Evolutionary conservation across 2,329 filamentous ascomycete genomes (phyloP).

Genomic region (Fonsecaea nubica): DNA sequence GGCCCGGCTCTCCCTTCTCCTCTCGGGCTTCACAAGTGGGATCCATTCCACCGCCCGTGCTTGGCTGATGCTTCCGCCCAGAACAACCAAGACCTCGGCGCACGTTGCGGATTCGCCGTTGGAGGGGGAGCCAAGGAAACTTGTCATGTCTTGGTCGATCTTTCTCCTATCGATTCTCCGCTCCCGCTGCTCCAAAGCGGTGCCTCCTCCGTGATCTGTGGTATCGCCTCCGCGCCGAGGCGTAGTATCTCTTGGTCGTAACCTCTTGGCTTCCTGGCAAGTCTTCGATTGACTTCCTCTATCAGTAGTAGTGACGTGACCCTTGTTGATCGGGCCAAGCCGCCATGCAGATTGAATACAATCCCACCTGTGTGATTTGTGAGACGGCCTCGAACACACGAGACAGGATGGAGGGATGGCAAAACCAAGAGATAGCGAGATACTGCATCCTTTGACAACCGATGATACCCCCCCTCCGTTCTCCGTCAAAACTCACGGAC

Average conservation of each 20-base stretch:
- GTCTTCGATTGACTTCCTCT: conserved; percentile 4
- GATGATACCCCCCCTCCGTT: conserved; percentile 2
- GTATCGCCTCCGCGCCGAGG: conserved; percentile 17
- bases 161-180: conserved; percentile 3
- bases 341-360: conserved; percentile 15
- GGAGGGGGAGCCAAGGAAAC: neutral
- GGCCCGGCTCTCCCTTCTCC: neutral
- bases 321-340: conserved; percentile 16
- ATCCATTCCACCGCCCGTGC: conserved; percentile 2
- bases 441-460: conserved; percentile 5
- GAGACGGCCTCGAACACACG: conserved; percentile 8
- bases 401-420: neutral
- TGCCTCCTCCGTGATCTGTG: neutral
- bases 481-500: neutral
- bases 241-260: conserved; percentile 24
- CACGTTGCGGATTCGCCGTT: neutral
- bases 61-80: conserved; percentile 9
- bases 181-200: neutral
- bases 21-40: neutral
- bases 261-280: conserved; percentile 13
- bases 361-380: neutral
- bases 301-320: conserved; percentile 10
- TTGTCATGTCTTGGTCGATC: neutral
- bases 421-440: conserved; percentile 16
- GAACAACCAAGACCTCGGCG: conserved; percentile 3